Base-by-base conservation (phyloP, 371 early-diverging fungal species). In the Blastocladiella emersonii region DNA sequence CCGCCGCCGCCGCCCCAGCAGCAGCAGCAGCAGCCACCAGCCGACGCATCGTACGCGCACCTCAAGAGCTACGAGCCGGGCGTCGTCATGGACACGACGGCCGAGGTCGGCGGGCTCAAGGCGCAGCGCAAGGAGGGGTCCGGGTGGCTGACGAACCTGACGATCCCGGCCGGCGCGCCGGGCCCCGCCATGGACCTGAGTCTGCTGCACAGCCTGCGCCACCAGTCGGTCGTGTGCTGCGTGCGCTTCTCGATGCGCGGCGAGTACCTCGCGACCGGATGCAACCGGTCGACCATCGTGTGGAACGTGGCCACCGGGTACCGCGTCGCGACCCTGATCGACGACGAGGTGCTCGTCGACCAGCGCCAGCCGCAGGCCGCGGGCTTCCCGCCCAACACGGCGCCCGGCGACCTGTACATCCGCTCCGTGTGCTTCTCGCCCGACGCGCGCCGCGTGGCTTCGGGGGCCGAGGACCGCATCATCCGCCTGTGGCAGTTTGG, bases 361-460 rank as follows among this genome's bases (percentile, higher is more conserved):
- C 21, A 12, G 15, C 15, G 8, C 30, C 27, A 30, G 30, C 30
- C 53, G 10, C 27, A 12, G 15, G 32, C n/a, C n/a, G n/a, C n/a
- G n/a, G 13, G 13, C 53, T 30, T 27, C 12, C 8, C 23, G 53
- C 21, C 32, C 15, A 13, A 2, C 15, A 27, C 30, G 1, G 53
- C 1, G 15, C 8, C 53, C 64, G 76, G 78, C 48, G 96, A 95
- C 74, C 72, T 93, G 45, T 97, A 97, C 67, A 92, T 97, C 70
- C 88, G 98, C 49, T 89, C 93, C 4, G 95, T 98, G 36, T 92
- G 92, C 74, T 98, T 98, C 68, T 92, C 93, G 65, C 94, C 95
- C 13, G 95, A 96, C 70, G 89, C 90, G 64, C 83, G 80, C 61
- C 87, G 71, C 64, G 76, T 98, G 44, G 98, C 97, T 7, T 94